Evolutionary conservation across 148 eudicot species (phyloP), one percentile per base, ranked within the genome.

Genomic region (Cornus florida): DNA sequence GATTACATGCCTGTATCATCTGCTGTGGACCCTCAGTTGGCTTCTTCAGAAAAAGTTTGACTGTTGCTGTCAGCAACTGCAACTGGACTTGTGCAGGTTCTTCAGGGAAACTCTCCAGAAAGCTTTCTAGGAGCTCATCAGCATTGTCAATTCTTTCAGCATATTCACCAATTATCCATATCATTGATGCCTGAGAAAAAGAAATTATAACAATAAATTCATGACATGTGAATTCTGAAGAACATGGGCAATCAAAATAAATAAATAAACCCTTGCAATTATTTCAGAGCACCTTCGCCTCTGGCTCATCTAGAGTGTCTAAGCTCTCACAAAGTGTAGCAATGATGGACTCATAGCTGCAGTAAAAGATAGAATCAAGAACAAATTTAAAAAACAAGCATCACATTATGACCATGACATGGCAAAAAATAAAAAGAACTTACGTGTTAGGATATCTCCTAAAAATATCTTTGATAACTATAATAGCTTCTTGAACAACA

Each of bases 1-100:
- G 68, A 57, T n/a, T 43, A 56, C 57, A 70, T 67, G 92, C 99
- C 98, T 96, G 98, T 85, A 93, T 96, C 98, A 96, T 96, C 87
- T 96, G 99, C 77, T 96, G 99, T 53, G 99, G 99, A 76, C 99
- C 99, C 81, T 96, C 99, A 72, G 98, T 96, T 62, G 98, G 99
- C 86, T 96, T 96, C 89, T 96, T 96, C 67, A 96, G 95, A 79
- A 96, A 93, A 73, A 93, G 98, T 84, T 96, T 96, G 72, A 96
- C 99, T 20, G 98, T 92, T 8, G 98, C 97, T 69, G 99, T 96
- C 78, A 96, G 91, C 89, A 96, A 84, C 81, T 96, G 97, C 87
- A 96, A 86, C 79, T 96, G 99, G 23, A 96, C 99, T 87, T 90
- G 98, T 71, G 99, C 92, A 86, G 99, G 98, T 83, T 93, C 98